These are phyloP conservation scores for Conticribra guillardii DNA, from an alignment of 108 stramenopile species.

Conservation along the genomic window DNA sequence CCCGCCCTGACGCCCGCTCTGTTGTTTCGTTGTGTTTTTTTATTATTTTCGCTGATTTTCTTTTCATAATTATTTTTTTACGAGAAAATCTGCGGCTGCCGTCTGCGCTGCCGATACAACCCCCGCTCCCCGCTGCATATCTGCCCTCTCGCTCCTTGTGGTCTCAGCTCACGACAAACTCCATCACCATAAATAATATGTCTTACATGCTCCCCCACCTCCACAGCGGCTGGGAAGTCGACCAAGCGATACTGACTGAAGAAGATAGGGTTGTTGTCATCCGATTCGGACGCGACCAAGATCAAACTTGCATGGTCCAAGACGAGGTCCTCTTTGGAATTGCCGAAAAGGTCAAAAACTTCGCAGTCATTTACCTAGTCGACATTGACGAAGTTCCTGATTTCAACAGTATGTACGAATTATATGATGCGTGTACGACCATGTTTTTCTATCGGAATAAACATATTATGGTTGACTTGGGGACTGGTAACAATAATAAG, in stretches of 20 bases:
- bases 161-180: too few relatives aligned
- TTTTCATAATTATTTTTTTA: too few relatives aligned
- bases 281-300: conserved; percentile 97
- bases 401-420: conserved; percentile 98
- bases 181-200: too few relatives aligned
- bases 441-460: conserved; percentile 99
- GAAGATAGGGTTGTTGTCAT: conserved; percentile 98
- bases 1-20: too few relatives aligned
- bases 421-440: conserved; percentile 96
- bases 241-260: conserved; percentile 98
- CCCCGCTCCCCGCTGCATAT: too few relatives aligned
- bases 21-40: too few relatives aligned
- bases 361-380: conserved; percentile 97
- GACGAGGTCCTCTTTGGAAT: conserved; percentile 93
- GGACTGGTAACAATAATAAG: conserved; percentile 99
- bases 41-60: too few relatives aligned
- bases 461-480: conserved; percentile 98
- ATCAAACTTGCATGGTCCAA: conserved; percentile 97
- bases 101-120: too few relatives aligned
- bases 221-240: conserved; percentile 96
- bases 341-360: conserved; percentile 98
- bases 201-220: conserved; percentile 96
- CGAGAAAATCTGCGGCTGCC: too few relatives aligned
- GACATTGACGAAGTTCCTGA: conserved; percentile 97
- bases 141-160: too few relatives aligned